Evolutionary conservation across 164 flowering plant genomes (phyloP).

Genomic region (Chimonanthus salicifolius): DNA sequence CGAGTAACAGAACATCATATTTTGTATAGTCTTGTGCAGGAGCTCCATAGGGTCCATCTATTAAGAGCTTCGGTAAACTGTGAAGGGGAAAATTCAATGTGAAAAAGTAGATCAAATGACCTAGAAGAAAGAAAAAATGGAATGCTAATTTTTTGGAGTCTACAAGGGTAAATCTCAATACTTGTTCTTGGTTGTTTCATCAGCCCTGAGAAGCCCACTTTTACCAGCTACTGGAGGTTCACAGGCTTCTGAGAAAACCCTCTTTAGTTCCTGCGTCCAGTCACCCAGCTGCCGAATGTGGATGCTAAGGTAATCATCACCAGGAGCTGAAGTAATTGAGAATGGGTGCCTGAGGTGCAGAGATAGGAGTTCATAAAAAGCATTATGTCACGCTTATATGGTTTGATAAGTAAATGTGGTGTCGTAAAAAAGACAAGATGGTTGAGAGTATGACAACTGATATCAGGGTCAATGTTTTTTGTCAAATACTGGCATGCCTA

Average conservation of each 20-base stretch:
- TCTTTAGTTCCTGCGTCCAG: slow-evolving; percentile 93
- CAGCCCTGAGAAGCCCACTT: slow-evolving; percentile 92
- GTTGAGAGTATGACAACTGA: neutral
- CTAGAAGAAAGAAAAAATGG: neutral
- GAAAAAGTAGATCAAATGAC: neutral
- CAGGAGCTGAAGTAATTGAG: slow-evolving; percentile 97
- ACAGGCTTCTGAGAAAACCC: slow-evolving; percentile 81
- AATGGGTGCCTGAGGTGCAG: slow-evolving; percentile 85
- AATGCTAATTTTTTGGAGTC: neutral
- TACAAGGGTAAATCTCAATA: slow-evolving; percentile 5
- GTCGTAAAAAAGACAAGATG: neutral
- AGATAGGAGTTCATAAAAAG: neutral
- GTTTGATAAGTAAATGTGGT: neutral
- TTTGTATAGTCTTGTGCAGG: slow-evolving; percentile 90
- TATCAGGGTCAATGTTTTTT: no score
- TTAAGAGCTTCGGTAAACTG: slow-evolving; percentile 84
- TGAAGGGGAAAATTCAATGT: slow-evolving; percentile 4
- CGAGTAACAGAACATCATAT: slow-evolving; percentile 82
- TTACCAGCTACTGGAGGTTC: slow-evolving; percentile 71
- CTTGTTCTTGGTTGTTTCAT: slow-evolving; percentile 79
- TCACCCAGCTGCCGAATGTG: slow-evolving; percentile 94
- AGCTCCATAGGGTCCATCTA: slow-evolving; percentile 97
- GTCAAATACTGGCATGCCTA: neutral
- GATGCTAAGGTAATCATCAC: slow-evolving; percentile 83
- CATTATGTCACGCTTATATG: neutral